Conservation (phyloP, 2,329 filamentous ascomycete genomes). For the Fusarium bulbicola region DNA sequence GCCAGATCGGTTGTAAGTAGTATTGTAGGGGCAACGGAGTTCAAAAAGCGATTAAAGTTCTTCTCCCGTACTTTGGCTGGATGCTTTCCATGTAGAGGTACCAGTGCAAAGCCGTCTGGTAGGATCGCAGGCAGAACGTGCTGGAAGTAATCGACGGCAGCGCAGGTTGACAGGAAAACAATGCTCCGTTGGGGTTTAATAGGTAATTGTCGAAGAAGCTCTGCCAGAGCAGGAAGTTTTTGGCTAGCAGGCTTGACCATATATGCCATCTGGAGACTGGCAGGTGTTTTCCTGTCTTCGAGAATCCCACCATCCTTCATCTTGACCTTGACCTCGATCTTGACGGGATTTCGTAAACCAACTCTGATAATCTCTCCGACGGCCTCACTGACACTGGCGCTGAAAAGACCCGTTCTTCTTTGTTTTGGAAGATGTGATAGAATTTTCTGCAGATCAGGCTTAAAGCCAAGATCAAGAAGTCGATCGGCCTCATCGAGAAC, state of each 20-base stretch:
- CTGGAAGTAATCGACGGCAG: conserved; percentile 93
- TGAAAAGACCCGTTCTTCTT: conserved; percentile 90
- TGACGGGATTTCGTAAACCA: conserved; percentile 91
- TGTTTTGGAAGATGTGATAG: conserved; percentile 89
- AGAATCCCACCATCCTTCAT: conserved; percentile 69
- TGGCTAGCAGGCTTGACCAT: conserved; percentile 77
- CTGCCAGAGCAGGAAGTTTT: conserved; percentile 79
- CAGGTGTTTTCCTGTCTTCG: conserved; percentile 88
- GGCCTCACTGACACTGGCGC: conserved; percentile 94
- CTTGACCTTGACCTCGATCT: conserved; percentile 93
- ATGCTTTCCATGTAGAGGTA: conserved; percentile 92
- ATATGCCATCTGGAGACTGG: conserved; percentile 92
- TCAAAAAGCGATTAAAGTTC: conserved; percentile 85
- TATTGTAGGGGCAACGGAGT: conserved; percentile 77
- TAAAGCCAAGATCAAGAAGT: conserved; percentile 92
- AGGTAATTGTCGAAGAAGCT: conserved; percentile 75
- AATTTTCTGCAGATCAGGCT: conserved; percentile 87
- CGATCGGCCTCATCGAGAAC: conserved; percentile 96
- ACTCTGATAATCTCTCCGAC: conserved; percentile 93
- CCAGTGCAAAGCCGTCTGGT: conserved; percentile 71
- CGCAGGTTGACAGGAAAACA: conserved; percentile 92
- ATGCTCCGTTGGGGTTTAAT: conserved; percentile 85
- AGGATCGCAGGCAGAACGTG: conserved; percentile 79
- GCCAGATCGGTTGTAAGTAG: conserved; percentile 94
- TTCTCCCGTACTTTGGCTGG: conserved; percentile 86